These are phyloP conservation scores for Alloascoidea africana DNA, from an alignment of 805 yeast genomes.

Conservation along the genomic window DNA sequence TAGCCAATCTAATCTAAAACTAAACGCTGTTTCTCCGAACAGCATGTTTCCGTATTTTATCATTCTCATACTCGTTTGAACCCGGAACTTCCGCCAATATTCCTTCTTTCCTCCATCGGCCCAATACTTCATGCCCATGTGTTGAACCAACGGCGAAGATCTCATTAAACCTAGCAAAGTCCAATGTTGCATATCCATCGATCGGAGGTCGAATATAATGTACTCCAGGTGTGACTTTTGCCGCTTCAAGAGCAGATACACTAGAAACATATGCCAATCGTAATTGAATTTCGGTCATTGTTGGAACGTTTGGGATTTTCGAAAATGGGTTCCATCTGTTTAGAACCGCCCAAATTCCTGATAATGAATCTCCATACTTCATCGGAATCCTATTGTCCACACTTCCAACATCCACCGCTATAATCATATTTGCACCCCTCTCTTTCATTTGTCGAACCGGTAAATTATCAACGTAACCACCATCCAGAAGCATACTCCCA, in stretches of 20 bases:
- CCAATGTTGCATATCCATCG: slow-evolving; percentile 81
- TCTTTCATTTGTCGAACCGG: slow-evolving; percentile 89
- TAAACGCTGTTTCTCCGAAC: slow-evolving; percentile 55
- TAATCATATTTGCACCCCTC: slow-evolving; percentile 70
- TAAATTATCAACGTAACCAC: slow-evolving; percentile 89
- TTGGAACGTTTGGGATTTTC: slow-evolving; percentile 75
- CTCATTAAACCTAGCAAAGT: slow-evolving; percentile 84
- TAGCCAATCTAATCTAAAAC: too few relatives aligned
- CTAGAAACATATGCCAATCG: slow-evolving; percentile 90
- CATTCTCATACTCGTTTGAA: slow-evolving; percentile 16
- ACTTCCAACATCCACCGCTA: slow-evolving; percentile 95
- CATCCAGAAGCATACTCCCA: slow-evolving; percentile 89
- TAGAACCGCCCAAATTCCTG: slow-evolving; percentile 82
- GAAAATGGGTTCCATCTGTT: slow-evolving; percentile 89
- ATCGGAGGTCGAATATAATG: slow-evolving; percentile 87
- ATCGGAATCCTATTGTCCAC: slow-evolving; percentile 83
- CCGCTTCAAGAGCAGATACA: slow-evolving; percentile 81
- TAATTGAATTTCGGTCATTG: slow-evolving; percentile 88
- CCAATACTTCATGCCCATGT: slow-evolving; percentile 49
- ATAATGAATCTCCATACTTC: slow-evolving; percentile 83
- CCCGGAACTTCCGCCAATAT: slow-evolving; percentile 54
- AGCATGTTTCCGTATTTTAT: slow-evolving; percentile 16
- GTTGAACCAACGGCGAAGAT: slow-evolving; percentile 67
- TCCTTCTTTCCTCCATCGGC: slow-evolving; percentile 33
- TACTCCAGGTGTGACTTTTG: slow-evolving; percentile 75